Conservation (phyloP, 352 stramenopile species). For the Pythium grandisporangium region DNA sequence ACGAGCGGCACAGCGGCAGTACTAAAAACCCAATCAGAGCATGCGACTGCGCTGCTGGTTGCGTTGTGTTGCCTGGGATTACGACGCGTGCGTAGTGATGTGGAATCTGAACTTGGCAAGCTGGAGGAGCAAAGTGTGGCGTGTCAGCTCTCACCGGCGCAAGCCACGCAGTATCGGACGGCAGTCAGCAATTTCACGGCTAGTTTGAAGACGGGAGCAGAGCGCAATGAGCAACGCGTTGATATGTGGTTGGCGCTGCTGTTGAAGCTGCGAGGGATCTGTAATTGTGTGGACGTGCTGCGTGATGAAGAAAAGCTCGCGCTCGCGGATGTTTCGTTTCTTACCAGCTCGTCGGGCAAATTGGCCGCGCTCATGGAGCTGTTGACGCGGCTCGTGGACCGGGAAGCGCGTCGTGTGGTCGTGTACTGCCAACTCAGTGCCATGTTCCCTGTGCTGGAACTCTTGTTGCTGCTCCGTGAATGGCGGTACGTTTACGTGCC, state of each 20-base stretch:
- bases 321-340: slow-evolving; percentile 48
- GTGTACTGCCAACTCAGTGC: slow-evolving; percentile 70
- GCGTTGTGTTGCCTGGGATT: slow-evolving; percentile 53
- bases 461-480: slow-evolving; percentile 54
- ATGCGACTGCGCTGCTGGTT: slow-evolving; percentile 34
- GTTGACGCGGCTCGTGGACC: slow-evolving; percentile 34
- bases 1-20: slow-evolving; percentile 25
- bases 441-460: slow-evolving; percentile 67
- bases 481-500: slow-evolving; percentile 59
- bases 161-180: slow-evolving; percentile 62
- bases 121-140: slow-evolving; percentile 77
- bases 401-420: slow-evolving; percentile 62
- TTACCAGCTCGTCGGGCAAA: slow-evolving; percentile 57
- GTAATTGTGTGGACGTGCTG: slow-evolving; percentile 75
- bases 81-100: slow-evolving; percentile 58
- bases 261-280: slow-evolving; percentile 55
- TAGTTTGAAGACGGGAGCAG: slow-evolving; percentile 18
- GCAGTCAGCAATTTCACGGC: slow-evolving; percentile 42
- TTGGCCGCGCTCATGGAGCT: slow-evolving; percentile 42
- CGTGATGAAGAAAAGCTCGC: slow-evolving; percentile 71
- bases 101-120: slow-evolving; percentile 70
- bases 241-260: slow-evolving; percentile 57
- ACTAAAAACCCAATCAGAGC: slow-evolving; percentile 27
- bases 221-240: slow-evolving; percentile 34
- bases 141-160: slow-evolving; percentile 34